Conservation (phyloP, 768 basidiomycete genomes). For the Termitomyces sp. region DNA sequence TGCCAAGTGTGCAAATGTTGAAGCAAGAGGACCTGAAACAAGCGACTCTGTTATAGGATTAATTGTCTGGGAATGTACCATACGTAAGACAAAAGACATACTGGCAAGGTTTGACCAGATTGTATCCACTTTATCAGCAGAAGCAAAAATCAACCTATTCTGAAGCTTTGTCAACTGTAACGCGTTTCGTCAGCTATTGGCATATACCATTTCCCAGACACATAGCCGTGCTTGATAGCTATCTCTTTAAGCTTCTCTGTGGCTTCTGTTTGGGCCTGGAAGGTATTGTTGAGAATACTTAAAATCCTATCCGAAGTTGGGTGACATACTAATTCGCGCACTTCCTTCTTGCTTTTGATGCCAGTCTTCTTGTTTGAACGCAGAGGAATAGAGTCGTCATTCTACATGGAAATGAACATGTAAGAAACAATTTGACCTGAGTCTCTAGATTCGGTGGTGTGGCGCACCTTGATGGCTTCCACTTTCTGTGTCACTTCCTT, state of each 20-base stretch:
- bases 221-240: constrained; percentile 50
- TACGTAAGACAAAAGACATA: constrained; percentile 21
- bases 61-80: background rate
- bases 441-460: background rate
- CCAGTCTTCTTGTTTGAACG: constrained; percentile 74
- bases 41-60: constrained; percentile 49
- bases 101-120: constrained; percentile 66
- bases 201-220: constrained; percentile 66
- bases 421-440: background rate
- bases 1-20: constrained; percentile 51
- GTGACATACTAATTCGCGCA: constrained; percentile 58
- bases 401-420: constrained; percentile 33
- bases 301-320: background rate
- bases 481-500: constrained; percentile 55
- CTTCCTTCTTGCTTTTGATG: constrained; percentile 71
- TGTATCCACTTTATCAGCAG: constrained; percentile 57
- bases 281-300: background rate
- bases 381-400: constrained; percentile 62
- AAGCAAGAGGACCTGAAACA: constrained; percentile 58
- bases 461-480: constrained; percentile 56
- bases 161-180: background rate
- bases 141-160: constrained; percentile 64
- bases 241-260: constrained; percentile 58
- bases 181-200: too few species aligned
- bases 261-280: constrained; percentile 59